These are phyloP conservation scores for Suillus luteus DNA, from an alignment of 768 basidiomycete species.

Conservation along the genomic window DNA sequence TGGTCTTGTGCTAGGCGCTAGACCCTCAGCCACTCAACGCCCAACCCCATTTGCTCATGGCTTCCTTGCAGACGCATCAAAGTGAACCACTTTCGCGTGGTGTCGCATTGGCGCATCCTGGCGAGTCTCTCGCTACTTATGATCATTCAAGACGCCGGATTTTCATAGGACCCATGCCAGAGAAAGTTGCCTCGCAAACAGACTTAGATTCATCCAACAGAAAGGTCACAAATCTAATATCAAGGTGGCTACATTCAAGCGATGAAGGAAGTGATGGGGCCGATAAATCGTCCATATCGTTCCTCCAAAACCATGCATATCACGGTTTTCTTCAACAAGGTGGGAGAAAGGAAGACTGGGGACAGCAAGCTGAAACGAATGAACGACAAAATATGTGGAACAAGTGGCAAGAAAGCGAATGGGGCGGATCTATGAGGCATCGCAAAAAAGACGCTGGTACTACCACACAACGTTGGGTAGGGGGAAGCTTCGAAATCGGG, in stretches of 20 bases:
- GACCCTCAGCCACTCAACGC: not conserved
- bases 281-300: conserved; percentile 40
- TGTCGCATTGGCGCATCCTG: not conserved
- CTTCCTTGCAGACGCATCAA: not conserved
- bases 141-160: conserved; percentile 49
- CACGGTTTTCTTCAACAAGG: conserved; percentile 65
- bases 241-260: conserved; percentile 22
- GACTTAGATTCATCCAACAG: conserved; percentile 34
- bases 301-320: conserved; percentile 60
- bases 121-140: conserved; percentile 6
- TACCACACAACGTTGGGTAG: conserved; percentile 55
- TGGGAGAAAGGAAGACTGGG: conserved; percentile 69
- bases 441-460: conserved; percentile 35
- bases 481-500: conserved; percentile 77
- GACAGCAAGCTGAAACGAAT: conserved; percentile 50
- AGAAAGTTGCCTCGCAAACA: conserved; percentile 47
- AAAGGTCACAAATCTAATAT: conserved; percentile 31
- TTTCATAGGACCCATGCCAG: conserved; percentile 80
- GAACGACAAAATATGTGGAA: conserved; percentile 57
- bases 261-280: conserved; percentile 33
- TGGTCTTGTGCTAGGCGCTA: not conserved
- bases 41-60: not conserved
- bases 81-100: not conserved
- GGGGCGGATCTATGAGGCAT: conserved; percentile 48
- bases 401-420: conserved; percentile 68